Base-by-base conservation (phyloP, 805 yeast genomes). In the Wickerhamomyces rabaulensis region DNA sequence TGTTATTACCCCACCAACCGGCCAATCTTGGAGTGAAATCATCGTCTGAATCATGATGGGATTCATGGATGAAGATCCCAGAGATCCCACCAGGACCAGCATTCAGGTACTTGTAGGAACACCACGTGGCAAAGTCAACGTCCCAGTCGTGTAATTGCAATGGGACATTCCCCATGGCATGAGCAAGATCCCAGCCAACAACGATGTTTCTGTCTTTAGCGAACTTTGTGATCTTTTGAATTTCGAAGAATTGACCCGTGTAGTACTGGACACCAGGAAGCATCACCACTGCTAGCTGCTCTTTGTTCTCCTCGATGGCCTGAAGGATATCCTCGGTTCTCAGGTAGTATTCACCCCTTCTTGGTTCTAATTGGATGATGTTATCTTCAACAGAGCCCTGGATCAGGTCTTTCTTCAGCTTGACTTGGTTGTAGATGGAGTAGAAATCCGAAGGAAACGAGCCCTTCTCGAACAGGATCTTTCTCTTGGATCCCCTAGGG, bases 1-100 rank as follows among this genome's bases (percentile, higher is more conserved):
- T 70, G 54, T 84, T 80, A 60, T 89, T 91, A 1, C 97, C 97
- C 97, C 97, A 91, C 98, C 98, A 91, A 1, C 98, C 98, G 0
- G 96, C 95, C 43, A 88, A 69, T 50, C 97, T 71, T 1, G 96
- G 87, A 35, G 72, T 55, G 55, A 69, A 73, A 19, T 58, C 54
- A 25, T 62, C 57, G 10, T 57, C 56, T 15, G 49, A 50, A 13
- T 69, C 52, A 22, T 57, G 67, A 50, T 65, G 73, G 52, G 80
- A 84, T 37, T 50, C 45, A 61, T 91, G 82, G 35, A 91, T 83
- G 57, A 79, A 91, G 20, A 88, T 74, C 1, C 97, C 96, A 6
- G 90, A 96, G 53, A 90, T 87, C 6, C 82, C 92, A 40, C 98
- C 98, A 0, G 98, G 97, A 0, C 98, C 98, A 4, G 95, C 65